Evolutionary conservation across 495 filamentous ascomycete genomes (phyloP).

Genomic region (Lophium mytilinum): DNA sequence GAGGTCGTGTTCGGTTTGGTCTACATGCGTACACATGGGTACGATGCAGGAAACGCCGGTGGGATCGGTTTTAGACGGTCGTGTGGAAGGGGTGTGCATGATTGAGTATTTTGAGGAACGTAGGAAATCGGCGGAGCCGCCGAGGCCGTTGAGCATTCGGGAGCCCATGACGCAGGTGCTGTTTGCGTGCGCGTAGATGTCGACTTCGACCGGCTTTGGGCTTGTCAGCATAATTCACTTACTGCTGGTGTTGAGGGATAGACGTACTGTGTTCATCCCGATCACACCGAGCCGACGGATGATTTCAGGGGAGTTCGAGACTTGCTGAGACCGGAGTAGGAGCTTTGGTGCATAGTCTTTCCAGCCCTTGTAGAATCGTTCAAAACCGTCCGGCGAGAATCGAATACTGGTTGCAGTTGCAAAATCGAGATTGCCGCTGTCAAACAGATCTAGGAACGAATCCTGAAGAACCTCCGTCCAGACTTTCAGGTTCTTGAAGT

Average conservation of each 20-base stretch:
- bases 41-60: slow-evolving; percentile 81
- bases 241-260: too few relatives aligned
- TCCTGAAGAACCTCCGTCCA: slow-evolving; percentile 96
- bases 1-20: slow-evolving; percentile 88
- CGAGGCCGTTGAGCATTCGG: slow-evolving; percentile 87
- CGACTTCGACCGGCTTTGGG: slow-evolving; percentile 65
- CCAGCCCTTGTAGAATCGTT: slow-evolving; percentile 86
- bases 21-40: slow-evolving; percentile 86
- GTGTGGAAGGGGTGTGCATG: slow-evolving; percentile 83
- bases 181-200: slow-evolving; percentile 94
- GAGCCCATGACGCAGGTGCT: slow-evolving; percentile 83
- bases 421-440: slow-evolving; percentile 82
- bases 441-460: slow-evolving; percentile 89
- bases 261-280: slow-evolving; percentile 71
- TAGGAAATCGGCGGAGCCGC: slow-evolving; percentile 83
- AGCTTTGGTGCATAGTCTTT: slow-evolving; percentile 74
- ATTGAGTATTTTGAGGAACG: slow-evolving; percentile 78
- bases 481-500: slow-evolving; percentile 81
- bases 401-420: slow-evolving; percentile 87
- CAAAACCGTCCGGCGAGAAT: slow-evolving; percentile 86
- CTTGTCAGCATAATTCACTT: too few relatives aligned
- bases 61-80: slow-evolving; percentile 76
- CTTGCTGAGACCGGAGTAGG: slow-evolving; percentile 76
- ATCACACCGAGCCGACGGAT: slow-evolving; percentile 82
- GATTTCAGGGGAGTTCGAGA: slow-evolving; percentile 92